Conservation (phyloP, 1,139 yeast species). For the Yamadazyma siamensis region DNA sequence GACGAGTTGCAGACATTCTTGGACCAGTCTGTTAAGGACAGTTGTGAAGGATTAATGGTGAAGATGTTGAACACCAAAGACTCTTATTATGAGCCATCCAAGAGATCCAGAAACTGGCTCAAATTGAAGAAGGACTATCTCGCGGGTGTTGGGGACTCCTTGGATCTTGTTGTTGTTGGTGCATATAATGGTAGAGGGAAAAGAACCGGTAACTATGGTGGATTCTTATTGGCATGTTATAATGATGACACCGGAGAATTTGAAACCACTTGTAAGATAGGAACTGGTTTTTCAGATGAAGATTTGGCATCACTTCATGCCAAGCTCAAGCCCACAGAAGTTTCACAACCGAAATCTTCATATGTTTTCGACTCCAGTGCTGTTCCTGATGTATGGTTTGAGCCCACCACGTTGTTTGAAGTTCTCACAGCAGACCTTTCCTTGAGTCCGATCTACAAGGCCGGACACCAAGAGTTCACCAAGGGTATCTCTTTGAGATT, state of each 20-base stretch:
- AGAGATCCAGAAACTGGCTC: slow-evolving; percentile 92
- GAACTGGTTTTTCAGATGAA: slow-evolving; percentile 95
- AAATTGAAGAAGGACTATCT: slow-evolving; percentile 91
- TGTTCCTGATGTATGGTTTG: slow-evolving; percentile 94
- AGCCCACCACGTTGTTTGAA: slow-evolving; percentile 83
- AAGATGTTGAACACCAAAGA: slow-evolving; percentile 81
- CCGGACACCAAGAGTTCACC: slow-evolving; percentile 74
- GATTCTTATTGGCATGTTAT: slow-evolving; percentile 85
- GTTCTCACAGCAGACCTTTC: slow-evolving; percentile 93
- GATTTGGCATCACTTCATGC: slow-evolving; percentile 59
- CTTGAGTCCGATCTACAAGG: slow-evolving; percentile 87
- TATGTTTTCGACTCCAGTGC: slow-evolving; percentile 69
- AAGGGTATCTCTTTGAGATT: slow-evolving; percentile 89
- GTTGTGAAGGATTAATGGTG: slow-evolving; percentile 97
- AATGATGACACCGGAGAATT: slow-evolving; percentile 87
- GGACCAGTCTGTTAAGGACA: slow-evolving; percentile 83
- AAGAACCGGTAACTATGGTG: slow-evolving; percentile 93
- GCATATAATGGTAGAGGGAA: slow-evolving; percentile 94
- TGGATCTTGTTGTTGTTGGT: slow-evolving; percentile 91
- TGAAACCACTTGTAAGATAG: slow-evolving; percentile 94
- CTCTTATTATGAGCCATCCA: slow-evolving; percentile 88
- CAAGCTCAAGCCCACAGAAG: slow-evolving; percentile 66
- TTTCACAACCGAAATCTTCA: slow-evolving; percentile 64
- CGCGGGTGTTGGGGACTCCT: slow-evolving; percentile 92
- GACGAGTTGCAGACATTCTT: slow-evolving; percentile 82